Conservation (phyloP, 2,329 filamentous ascomycete genomes). For the Calonectria henricotiae region DNA sequence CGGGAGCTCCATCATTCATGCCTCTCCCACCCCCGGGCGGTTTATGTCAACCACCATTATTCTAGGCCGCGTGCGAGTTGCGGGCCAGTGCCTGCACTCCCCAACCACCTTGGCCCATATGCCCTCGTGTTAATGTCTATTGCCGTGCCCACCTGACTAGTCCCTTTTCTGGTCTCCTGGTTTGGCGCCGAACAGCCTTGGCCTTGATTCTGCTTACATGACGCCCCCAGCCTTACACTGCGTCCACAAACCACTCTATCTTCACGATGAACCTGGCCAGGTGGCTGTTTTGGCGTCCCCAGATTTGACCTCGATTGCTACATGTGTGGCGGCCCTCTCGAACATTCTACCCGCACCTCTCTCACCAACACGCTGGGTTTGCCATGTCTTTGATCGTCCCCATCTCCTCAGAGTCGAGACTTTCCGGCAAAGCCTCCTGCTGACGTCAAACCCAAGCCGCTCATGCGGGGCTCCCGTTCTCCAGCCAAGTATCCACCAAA, state of each 20-base stretch:
- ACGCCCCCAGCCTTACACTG: constrained; percentile 13
- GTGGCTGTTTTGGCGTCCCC: constrained; percentile 48
- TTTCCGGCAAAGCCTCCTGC: constrained; percentile 30
- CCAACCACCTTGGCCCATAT: constrained; percentile 34
- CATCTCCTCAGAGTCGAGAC: constrained; percentile 29
- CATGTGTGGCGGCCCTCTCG: constrained; percentile 45
- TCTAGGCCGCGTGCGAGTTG: constrained; percentile 32
- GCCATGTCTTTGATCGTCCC: constrained; percentile 35
- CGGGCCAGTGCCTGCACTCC: constrained; percentile 31
- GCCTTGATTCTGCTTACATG: constrained; percentile 31
- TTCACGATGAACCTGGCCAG: constrained; percentile 11
- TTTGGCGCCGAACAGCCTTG: constrained; percentile 23
- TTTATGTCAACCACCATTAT: constrained; percentile 40
- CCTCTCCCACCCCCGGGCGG: constrained; percentile 35
- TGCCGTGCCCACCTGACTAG: constrained; percentile 42
- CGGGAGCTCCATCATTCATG: constrained; percentile 42
- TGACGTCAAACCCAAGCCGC: constrained; percentile 38
- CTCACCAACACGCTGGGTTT: constrained; percentile 42
- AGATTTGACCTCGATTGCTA: constrained; percentile 41
- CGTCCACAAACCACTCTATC: constrained; percentile 26
- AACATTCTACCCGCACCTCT: constrained; percentile 44
- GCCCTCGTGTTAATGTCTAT: constrained; percentile 44
- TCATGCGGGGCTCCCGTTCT: constrained; percentile 34
- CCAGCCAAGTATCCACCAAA: constrained; percentile 41
- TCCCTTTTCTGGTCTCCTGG: constrained; percentile 22